These are phyloP conservation scores for Metschnikowia bowlesiae DNA, from an alignment of 805 yeast species.

Conservation along the genomic window DNA sequence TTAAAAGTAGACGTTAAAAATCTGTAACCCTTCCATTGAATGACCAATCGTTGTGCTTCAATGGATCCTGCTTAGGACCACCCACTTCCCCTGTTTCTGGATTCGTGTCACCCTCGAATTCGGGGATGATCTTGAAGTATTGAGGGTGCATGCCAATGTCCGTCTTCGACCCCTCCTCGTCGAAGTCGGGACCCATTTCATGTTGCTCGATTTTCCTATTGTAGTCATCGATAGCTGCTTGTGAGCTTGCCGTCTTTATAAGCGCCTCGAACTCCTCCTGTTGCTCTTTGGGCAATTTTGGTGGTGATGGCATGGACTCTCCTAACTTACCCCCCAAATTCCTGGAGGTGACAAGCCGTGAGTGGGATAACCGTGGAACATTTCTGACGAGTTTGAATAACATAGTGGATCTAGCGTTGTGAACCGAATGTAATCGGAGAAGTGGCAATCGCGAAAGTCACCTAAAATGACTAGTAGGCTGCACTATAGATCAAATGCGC, in stretches of 20 bases:
- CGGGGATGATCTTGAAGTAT: slow-evolving; percentile 76
- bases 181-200: slow-evolving; percentile 7
- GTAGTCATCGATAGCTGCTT: slow-evolving; percentile 72
- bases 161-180: slow-evolving; percentile 20
- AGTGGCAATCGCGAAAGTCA: neutral
- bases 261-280: slow-evolving; percentile 90
- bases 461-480: neutral
- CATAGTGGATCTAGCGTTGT: neutral
- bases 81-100: slow-evolving; percentile 94
- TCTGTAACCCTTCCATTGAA: slow-evolving; percentile 96
- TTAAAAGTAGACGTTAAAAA: slow-evolving; percentile 41
- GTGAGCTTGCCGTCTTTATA: slow-evolving; percentile 75
- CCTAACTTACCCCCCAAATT: slow-evolving; percentile 14
- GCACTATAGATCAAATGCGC: neutral
- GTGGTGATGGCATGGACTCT: slow-evolving; percentile 47
- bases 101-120: slow-evolving; percentile 90
- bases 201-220: slow-evolving; percentile 43
- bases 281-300: slow-evolving; percentile 69
- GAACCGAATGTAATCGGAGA: neutral
- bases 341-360: neutral
- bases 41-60: slow-evolving; percentile 81
- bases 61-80: slow-evolving; percentile 97
- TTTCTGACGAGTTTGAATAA: neutral
- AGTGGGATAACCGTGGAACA: neutral
- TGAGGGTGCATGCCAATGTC: slow-evolving; percentile 71